These are phyloP conservation scores for Flaveria robusta DNA, from an alignment of 129 eudicot species.

Conservation along the genomic window DNA sequence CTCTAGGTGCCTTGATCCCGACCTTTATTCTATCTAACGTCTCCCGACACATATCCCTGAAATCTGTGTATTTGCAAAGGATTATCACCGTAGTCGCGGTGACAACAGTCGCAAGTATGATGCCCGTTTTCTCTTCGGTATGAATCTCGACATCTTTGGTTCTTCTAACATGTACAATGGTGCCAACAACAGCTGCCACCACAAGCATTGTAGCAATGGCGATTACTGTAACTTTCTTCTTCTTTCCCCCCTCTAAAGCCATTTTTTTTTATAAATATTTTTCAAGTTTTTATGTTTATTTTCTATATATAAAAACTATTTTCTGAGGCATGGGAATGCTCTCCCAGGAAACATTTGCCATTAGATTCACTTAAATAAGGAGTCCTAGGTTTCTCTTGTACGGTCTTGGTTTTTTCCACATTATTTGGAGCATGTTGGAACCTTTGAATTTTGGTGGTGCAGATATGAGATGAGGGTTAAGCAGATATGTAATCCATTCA, in stretches of 20 bases:
- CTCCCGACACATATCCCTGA: constrained; percentile 44
- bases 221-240: constrained; percentile 41
- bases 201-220: constrained; percentile 54
- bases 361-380: constrained; percentile 23
- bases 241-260: constrained; percentile 30
- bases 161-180: constrained; percentile 32
- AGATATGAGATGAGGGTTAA: constrained; percentile 18
- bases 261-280: background rate
- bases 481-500: background rate
- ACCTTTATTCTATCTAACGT: constrained; percentile 31
- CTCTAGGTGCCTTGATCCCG: constrained; percentile 33
- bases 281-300: background rate
- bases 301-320: constrained; percentile 5
- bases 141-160: background rate
- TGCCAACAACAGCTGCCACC: constrained; percentile 57
- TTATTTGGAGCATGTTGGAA: constrained; percentile 15
- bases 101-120: background rate
- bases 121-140: constrained; percentile 15
- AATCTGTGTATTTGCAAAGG: constrained; percentile 50
- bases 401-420: constrained; percentile 13
- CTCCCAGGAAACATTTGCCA: constrained; percentile 19
- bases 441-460: constrained; percentile 18
- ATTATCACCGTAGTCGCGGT: constrained; percentile 36
- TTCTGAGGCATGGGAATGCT: constrained; percentile 24
- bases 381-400: background rate